phyloP scores from a whole-genome alignment of 2,329 filamentous ascomycete genomes.

The Cryphonectria carpinicola region DNA sequence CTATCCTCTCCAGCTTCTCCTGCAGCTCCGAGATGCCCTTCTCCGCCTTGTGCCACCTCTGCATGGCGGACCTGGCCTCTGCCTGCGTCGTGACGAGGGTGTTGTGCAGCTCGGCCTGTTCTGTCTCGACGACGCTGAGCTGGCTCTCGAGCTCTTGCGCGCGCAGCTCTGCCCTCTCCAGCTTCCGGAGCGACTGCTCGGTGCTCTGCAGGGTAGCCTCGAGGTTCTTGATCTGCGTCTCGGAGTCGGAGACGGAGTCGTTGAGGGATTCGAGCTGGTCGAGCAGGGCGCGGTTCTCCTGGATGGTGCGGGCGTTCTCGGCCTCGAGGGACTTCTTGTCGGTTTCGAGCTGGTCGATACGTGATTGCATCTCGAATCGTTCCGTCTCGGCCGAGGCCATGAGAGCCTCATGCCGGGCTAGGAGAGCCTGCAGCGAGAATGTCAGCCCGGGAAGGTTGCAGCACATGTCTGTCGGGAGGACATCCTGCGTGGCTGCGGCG shows the following conservation, averaged over 20 bases:
- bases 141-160: constrained; percentile 82
- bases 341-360: constrained; percentile 75
- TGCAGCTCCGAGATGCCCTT: constrained; percentile 77
- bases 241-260: constrained; percentile 75
- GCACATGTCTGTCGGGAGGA: constrained; percentile 14
- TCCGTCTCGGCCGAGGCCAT: constrained; percentile 91
- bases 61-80: constrained; percentile 77
- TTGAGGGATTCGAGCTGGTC: constrained; percentile 87
- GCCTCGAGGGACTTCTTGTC: constrained; percentile 75
- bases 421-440: constrained; percentile 78
- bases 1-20: constrained; percentile 86
- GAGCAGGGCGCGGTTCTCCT: constrained; percentile 81
- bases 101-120: constrained; percentile 74
- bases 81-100: constrained; percentile 69
- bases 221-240: constrained; percentile 76
- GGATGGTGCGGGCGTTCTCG: constrained; percentile 75
- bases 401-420: constrained; percentile 91
- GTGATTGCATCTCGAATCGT: constrained; percentile 70
- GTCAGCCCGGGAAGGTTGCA: constrained; percentile 64
- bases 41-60: constrained; percentile 86
- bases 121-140: constrained; percentile 76
- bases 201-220: constrained; percentile 77
- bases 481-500: constrained; percentile 26
- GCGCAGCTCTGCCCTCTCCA: constrained; percentile 74
- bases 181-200: constrained; percentile 73